phyloP scores from a whole-genome alignment of 306 rosid genomes.

The Quercus mongolica region DNA sequence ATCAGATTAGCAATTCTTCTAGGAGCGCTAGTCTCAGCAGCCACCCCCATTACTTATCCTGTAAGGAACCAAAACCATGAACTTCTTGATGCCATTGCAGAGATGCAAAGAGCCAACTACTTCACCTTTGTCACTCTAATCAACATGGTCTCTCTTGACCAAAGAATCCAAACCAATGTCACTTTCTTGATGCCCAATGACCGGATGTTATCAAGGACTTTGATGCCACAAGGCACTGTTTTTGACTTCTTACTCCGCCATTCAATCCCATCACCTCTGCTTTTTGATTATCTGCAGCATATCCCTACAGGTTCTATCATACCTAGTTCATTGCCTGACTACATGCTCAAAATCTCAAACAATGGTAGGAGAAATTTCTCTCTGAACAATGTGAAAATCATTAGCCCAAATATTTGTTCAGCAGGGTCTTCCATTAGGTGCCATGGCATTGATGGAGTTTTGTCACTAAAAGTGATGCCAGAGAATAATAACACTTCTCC shows the following conservation, averaged over 20 bases:
- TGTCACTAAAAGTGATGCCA: constrained; percentile 14
- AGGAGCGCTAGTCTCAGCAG: constrained; percentile 14
- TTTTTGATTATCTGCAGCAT: constrained; percentile 32
- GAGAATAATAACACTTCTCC: not conserved
- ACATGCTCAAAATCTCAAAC: constrained; percentile 44
- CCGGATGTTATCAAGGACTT: constrained; percentile 33
- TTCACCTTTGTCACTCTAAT: constrained; percentile 58
- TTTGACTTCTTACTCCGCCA: constrained; percentile 49
- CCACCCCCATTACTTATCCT: not conserved
- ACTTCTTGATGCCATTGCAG: constrained; percentile 36
- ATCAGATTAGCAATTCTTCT: not conserved
- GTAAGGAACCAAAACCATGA: constrained; percentile 10
- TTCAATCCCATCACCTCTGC: constrained; percentile 61
- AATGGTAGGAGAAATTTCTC: constrained; percentile 46
- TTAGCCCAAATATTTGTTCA: constrained; percentile 58
- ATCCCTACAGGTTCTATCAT: constrained; percentile 55
- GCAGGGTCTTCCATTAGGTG: constrained; percentile 53
- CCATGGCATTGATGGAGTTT: constrained; percentile 58
- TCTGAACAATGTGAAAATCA: constrained; percentile 47
- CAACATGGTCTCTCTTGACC: constrained; percentile 46
- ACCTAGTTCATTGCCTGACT: constrained; percentile 48
- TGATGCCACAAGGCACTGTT: constrained; percentile 14
- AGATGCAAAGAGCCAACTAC: constrained; percentile 71
- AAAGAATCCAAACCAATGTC: constrained; percentile 33
- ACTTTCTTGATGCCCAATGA: constrained; percentile 80